Base-by-base conservation (phyloP, 2,329 filamentous ascomycete genomes). In the Fusarium duplospermum region DNA sequence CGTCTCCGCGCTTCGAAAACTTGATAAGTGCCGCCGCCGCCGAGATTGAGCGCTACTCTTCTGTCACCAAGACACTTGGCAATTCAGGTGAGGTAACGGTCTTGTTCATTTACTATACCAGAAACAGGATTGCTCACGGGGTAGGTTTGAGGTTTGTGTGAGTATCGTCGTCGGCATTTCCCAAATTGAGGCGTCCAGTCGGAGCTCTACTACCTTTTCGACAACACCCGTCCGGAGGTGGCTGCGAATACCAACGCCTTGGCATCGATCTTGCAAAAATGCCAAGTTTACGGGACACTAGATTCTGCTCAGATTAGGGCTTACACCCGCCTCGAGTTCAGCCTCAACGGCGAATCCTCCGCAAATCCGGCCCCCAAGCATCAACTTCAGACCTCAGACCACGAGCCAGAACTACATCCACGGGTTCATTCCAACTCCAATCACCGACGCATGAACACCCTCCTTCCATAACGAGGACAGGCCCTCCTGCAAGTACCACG, bases 321-420 rank as follows among this genome's bases (percentile, higher is more conserved):
- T 35, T 67, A 81, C 56, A 79, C 81, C 16, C 83, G 85, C 35
- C 70, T 80, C 47, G 74, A 77, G 56, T 82, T 82, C 61, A 72
- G 66, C 35, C 65, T 75, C 62, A 85, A 85, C 63, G 86, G 86
- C 16, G 81, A 80, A 11, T 81, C 78, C 2, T 79, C 81, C 2
- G 79, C 81, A 2, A 78, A 86, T 63, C 83, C 84, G 0, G 0
- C 75, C 82, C 1, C 84, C 86, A 1, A 88, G 86, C 1, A 86
- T 87, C 3, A 84, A 86, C 69, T 82, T 87, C 62, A 79, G 84
- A 72, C 81, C 87, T 69, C 84, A 90, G 74, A 85, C 87, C 31
- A 79, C 70, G 24, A 79, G 71, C 13, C 45, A 67, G 24, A 60
- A 67, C 38, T 56, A 71, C 22, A 65, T 71, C 22, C 62, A 71